These are phyloP conservation scores for Agaricus blazei DNA, from an alignment of 768 basidiomycete species.

Conservation along the genomic window DNA sequence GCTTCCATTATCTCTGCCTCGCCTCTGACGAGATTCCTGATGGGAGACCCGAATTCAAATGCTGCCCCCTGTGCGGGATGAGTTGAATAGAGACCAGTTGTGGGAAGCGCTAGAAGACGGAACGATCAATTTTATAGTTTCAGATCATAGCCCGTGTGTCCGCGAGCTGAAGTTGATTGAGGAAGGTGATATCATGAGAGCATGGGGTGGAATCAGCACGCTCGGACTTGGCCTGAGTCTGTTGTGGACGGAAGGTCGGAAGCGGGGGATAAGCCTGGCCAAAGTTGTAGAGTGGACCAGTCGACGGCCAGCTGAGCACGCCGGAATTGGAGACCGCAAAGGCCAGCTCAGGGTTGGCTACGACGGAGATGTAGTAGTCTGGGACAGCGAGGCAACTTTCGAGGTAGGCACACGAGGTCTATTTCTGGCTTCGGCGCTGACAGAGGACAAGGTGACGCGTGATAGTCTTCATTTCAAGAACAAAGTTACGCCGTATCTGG, in stretches of 20 bases:
- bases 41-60: conserved; percentile 86
- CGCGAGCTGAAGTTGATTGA: conserved; percentile 74
- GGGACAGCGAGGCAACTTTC: conserved; percentile 49
- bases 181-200: conserved; percentile 76
- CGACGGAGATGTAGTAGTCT: conserved; percentile 86
- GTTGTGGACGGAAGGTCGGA: conserved; percentile 80
- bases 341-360: conserved; percentile 68
- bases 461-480: conserved; percentile 85
- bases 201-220: conserved; percentile 94
- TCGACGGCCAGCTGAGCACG: conserved; percentile 71
- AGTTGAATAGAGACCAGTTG: conserved; percentile 64
- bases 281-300: conserved; percentile 76
- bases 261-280: conserved; percentile 50
- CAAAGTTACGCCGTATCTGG: conserved; percentile 88
- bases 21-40: conserved; percentile 66
- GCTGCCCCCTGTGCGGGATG: conserved; percentile 90
- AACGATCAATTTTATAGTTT: conserved; percentile 88
- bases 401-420: conserved; percentile 23
- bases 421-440: not conserved
- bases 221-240: conserved; percentile 87
- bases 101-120: conserved; percentile 83
- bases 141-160: conserved; percentile 93
- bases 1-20: conserved; percentile 93
- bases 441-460: conserved; percentile 55
- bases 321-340: conserved; percentile 64